Percentiles rank a stretch among this genome's conserved stretches.
Evolutionary conservation across 352 stramenopile species (phyloP).

Genomic region (Phytopythium oedochilum): DNA sequence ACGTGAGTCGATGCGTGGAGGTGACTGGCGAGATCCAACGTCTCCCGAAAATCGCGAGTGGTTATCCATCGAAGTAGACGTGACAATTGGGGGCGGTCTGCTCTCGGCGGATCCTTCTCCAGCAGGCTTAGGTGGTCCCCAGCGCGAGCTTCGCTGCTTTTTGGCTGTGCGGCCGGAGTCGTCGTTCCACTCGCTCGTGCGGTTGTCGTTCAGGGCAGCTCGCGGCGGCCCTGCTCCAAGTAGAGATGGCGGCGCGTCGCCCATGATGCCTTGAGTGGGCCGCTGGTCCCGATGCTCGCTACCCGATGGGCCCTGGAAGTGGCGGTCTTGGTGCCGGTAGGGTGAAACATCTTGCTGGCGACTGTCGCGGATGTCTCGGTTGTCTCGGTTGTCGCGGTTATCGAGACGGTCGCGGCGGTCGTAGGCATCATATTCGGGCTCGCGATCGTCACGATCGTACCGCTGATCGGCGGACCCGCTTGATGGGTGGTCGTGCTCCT

Average conservation of each 20-base stretch:
- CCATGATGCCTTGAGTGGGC: background rate
- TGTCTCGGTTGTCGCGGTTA: too few species aligned
- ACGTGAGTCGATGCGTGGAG: background rate
- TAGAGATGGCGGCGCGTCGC: conserved; percentile 12
- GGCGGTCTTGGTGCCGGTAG: background rate
- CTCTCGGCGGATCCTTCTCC: conserved; percentile 15
- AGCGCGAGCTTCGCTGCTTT: conserved; percentile 63
- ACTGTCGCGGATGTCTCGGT: too few species aligned
- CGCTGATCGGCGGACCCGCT: conserved; percentile 3
- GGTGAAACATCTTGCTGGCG: background rate
- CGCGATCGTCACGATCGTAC: conserved; percentile 4
- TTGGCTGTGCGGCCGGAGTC: conserved; percentile 29
- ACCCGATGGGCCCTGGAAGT: conserved; percentile 1
- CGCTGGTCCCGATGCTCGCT: background rate
- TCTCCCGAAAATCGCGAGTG: background rate
- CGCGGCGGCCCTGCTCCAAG: conserved; percentile 18
- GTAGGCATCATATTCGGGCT: background rate
- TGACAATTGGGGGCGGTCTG: conserved; percentile 50
- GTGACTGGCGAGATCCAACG: background rate
- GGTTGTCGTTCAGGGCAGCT: conserved; percentile 9
- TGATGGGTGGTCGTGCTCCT: conserved; percentile 18
- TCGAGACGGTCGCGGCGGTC: too few species aligned
- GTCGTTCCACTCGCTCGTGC: conserved; percentile 26
- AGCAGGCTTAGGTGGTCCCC: conserved; percentile 49
- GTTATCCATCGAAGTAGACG: conserved; percentile 8